phyloP scores from a whole-genome alignment of 257 asterid species.

The Jacaranda copaia region DNA sequence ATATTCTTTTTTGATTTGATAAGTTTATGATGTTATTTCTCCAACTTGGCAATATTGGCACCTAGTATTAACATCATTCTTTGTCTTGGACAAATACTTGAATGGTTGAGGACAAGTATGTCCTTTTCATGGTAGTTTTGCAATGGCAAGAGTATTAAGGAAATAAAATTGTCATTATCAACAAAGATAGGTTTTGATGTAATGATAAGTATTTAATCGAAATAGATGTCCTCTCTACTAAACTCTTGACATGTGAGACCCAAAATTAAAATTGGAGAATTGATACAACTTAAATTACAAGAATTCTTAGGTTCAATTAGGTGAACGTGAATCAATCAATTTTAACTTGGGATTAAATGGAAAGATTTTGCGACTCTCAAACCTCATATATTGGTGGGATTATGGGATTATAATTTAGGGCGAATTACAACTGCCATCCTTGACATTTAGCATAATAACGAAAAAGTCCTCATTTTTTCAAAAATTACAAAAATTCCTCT shows the following conservation, averaged over 20 bases:
- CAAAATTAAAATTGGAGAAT: not conserved
- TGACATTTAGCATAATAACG: too few species aligned
- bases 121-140: not conserved
- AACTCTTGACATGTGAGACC: not conserved
- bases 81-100: not conserved
- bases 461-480: too few species aligned
- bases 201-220: too few species aligned
- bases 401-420: too few species aligned
- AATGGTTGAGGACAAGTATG: not conserved
- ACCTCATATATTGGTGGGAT: too few species aligned
- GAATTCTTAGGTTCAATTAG: not conserved
- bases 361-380: too few species aligned
- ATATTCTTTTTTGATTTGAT: not conserved
- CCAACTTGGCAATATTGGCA: constrained; percentile 9
- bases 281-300: too few species aligned
- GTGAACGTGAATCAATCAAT: not conserved
- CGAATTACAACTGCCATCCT: too few species aligned
- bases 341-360: not conserved
- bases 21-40: not conserved
- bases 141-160: too few species aligned
- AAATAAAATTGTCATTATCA: too few species aligned
- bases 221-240: not conserved
- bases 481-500: too few species aligned
- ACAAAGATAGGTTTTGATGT: too few species aligned
- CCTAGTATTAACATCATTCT: not conserved